A percentile compares a stretch with the other conserved stretches of the same genome.
These are phyloP conservation scores for Purshia tridentata DNA, from an alignment of 306 rosid genomes.

Conservation along the genomic window DNA sequence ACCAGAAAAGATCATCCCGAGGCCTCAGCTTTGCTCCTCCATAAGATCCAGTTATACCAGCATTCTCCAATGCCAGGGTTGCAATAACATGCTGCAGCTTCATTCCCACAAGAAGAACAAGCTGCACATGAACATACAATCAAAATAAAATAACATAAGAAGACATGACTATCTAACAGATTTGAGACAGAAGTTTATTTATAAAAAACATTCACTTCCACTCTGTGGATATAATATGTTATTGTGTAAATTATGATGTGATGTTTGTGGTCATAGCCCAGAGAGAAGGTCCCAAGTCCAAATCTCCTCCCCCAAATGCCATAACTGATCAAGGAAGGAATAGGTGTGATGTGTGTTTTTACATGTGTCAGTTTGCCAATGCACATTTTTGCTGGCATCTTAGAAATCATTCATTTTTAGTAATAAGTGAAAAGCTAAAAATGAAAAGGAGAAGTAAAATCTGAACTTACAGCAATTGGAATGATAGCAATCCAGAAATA, in stretches of 20 bases:
- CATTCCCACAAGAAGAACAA: constrained; percentile 91
- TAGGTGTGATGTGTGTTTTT: neutral
- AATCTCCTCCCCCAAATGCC: neutral
- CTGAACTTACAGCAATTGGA: constrained; percentile 73
- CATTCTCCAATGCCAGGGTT: constrained; percentile 88
- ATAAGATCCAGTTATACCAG: constrained; percentile 55
- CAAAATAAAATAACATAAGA: constrained; percentile 12
- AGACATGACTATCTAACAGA: constrained; percentile 8
- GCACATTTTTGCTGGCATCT: neutral
- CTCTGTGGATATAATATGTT: neutral
- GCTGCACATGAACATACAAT: constrained; percentile 47
- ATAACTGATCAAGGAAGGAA: neutral
- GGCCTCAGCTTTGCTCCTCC: constrained; percentile 79
- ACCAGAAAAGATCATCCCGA: constrained; percentile 97
- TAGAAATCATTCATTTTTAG: neutral
- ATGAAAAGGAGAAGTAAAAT: constrained; percentile 17
- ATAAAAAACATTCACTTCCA: neutral
- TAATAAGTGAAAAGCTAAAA: neutral
- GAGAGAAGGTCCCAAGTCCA: constrained; percentile 1
- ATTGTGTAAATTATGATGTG: neutral
- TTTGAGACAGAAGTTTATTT: constrained; percentile 9
- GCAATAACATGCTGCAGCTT: constrained; percentile 92
- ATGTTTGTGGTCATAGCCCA: neutral
- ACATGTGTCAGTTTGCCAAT: neutral
- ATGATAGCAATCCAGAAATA: constrained; percentile 96